Evolutionary conservation across 768 basidiomycete species (phyloP), one percentile per base, ranked within the genome.

Genomic region (Candolleomyces efflorescens): DNA sequence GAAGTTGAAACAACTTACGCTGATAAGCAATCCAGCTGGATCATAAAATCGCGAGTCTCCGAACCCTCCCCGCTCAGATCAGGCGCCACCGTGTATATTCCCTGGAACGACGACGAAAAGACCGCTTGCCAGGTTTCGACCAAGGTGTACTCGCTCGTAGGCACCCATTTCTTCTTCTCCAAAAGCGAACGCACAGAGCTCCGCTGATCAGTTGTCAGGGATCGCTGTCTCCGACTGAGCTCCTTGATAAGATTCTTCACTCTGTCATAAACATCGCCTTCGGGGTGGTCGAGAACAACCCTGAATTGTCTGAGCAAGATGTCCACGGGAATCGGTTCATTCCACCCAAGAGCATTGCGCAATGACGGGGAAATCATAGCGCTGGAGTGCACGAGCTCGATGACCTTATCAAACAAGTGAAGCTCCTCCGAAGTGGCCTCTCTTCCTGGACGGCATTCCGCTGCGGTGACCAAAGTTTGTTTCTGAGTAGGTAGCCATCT

Each of bases 351-450:
- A 3, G 66, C 65, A 1, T 50, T 54, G 11, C 64, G 68, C 23
- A 81, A 59, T 0, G 71, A 67, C 3, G 62, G 41, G 1, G 71
- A 67, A 13, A 75, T 54, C 6, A 48, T 57, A 13, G 71, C 51
- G 15, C 44, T 20, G 7, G 59, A 36, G 26, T 70, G 68, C 45
- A 79, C 63, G 1, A 71, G 62, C 2, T 68, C 59, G 27, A 80
- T 60, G 3, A 80, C 77, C 38, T 68, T 60, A 53, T 81, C 75
- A 54, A 77, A 80, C 2, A 81, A 68, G 43, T 63, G 54, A 27
- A 54, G 4, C 13, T 58, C 45, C 36, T 20, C n/a, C 15, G 17
- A 27, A 17, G 53, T 20, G 52, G 64, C 43, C 73, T 72, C n/a
- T 67, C 64, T 18, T 18, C 18, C 38, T 15, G 56, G 56, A 18